Evolutionary conservation across 768 basidiomycete genomes (phyloP).

Genomic region (Pholiota molesta): DNA sequence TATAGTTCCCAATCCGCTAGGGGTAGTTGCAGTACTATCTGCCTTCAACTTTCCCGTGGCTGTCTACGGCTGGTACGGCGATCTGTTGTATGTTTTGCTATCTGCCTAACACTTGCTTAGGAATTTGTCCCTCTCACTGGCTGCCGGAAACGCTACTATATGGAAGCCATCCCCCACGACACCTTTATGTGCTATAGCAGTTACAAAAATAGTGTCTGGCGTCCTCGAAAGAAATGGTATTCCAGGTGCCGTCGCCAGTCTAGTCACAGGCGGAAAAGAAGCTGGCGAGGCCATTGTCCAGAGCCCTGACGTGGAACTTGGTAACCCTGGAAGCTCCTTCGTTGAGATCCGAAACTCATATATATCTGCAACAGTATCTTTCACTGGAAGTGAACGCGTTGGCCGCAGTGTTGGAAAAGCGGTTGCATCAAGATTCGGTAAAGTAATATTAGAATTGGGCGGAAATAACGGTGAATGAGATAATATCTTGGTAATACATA

Average conservation of each 20-base stretch:
- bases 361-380: slow-evolving; percentile 66
- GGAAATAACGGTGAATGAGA: slow-evolving; percentile 85
- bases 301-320: slow-evolving; percentile 75
- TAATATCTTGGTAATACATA: slow-evolving; percentile 18
- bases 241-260: slow-evolving; percentile 80
- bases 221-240: slow-evolving; percentile 84
- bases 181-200: slow-evolving; percentile 87
- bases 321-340: slow-evolving; percentile 36
- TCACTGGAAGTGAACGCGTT: slow-evolving; percentile 91
- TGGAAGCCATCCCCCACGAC: slow-evolving; percentile 96
- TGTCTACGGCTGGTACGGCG: slow-evolving; percentile 80
- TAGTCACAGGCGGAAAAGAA: slow-evolving; percentile 84
- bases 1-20: slow-evolving; percentile 88
- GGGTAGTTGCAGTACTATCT: slow-evolving; percentile 71
- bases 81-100: slow-evolving; percentile 8
- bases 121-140: slow-evolving; percentile 89
- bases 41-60: slow-evolving; percentile 98
- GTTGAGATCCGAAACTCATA: slow-evolving; percentile 12
- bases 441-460: slow-evolving; percentile 88
- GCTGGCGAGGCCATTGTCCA: slow-evolving; percentile 80
- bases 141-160: slow-evolving; percentile 89
- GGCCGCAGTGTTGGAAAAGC: slow-evolving; percentile 87
- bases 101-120: slow-evolving; percentile 39
- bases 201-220: slow-evolving; percentile 79
- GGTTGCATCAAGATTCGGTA: slow-evolving; percentile 88